Percentiles rank a stretch among this genome's conserved stretches.
Conservation (phyloP, 352 stramenopile species). For the Pythium aristosporum region DNA sequence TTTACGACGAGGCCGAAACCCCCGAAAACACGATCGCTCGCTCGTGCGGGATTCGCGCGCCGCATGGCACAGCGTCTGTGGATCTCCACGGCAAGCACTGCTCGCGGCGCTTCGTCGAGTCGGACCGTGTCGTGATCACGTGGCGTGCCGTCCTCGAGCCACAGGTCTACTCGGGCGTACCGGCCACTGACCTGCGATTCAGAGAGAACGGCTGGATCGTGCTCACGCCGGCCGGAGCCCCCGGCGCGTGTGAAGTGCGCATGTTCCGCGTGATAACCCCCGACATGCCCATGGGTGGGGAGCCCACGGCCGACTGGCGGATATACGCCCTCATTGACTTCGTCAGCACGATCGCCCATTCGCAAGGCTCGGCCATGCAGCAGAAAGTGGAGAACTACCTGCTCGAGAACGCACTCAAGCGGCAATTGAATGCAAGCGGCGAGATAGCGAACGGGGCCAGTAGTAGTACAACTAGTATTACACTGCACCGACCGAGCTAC, state of each 20-base stretch:
- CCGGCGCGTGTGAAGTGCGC: slow-evolving; percentile 2
- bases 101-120: slow-evolving; percentile 34
- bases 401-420: slow-evolving; percentile 25
- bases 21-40: slow-evolving; percentile 26
- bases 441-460: not conserved
- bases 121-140: slow-evolving; percentile 37
- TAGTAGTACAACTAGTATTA: not conserved
- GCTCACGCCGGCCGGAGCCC: slow-evolving; percentile 6
- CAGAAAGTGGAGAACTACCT: slow-evolving; percentile 25
- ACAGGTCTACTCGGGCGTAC: slow-evolving; percentile 28
- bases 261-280: slow-evolving; percentile 27
- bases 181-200: slow-evolving; percentile 12
- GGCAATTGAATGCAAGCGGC: slow-evolving; percentile 11
- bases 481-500: not conserved
- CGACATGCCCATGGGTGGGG: slow-evolving; percentile 31
- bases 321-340: slow-evolving; percentile 47
- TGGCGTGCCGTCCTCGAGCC: slow-evolving; percentile 48
- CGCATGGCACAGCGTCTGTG: slow-evolving; percentile 23
- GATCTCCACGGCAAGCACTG: slow-evolving; percentile 46
- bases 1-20: slow-evolving; percentile 23
- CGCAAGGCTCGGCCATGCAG: slow-evolving; percentile 21
- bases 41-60: slow-evolving; percentile 23
- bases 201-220: slow-evolving; percentile 15
- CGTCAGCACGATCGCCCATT: slow-evolving; percentile 25
- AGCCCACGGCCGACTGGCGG: slow-evolving; percentile 29